Base-by-base conservation (phyloP, 768 basidiomycete genomes). In the Mycena venus region DNA sequence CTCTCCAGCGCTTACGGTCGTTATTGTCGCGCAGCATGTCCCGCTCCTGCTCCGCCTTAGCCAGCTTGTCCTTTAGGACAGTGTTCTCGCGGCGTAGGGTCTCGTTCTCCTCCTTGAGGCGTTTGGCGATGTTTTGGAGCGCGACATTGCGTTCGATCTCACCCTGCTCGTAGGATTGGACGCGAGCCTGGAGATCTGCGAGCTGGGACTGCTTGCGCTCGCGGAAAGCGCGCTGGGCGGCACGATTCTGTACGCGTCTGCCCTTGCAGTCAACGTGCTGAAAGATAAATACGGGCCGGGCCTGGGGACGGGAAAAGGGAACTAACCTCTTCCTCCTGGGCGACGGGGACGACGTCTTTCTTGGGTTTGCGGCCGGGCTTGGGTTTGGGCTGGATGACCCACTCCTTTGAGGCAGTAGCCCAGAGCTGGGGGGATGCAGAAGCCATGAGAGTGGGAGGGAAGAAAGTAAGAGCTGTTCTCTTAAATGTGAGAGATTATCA, bases 341-440 rank as follows among this genome's bases (percentile, higher is more conserved):
- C 65, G 32, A 83, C 72, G 36, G 85, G 75, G 14, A 80, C 77
- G 23, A 82, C 31, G 73, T 94, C 94, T 78, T 91, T 94, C 89
- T 96, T 96, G 21, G 95, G 95, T 85, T 96, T 96, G 56, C 95
- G 88, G 21, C 95, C 95, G 40, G 95, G 95, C 81, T 95, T 96
- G 11, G 95, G 93, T 79, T 94, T 95, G 10, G 95, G 93, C 27
- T 93, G 92, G 77, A 96, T 94, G 74, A 95, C 89, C 95, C 95
- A 96, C 82, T 96, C 94, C 82, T 92, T 95, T n/a, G 94, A 95
- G 32, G 95, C 95, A 95, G 80, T 64, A 66, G 72, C 67, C 75
- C 78, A 49, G 65, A 67, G 77, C 63, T 70, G 72, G 55, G 59
- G 53, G 53, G 68, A 14, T 34, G 67, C 59, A 62, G 69, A 73